phyloP scores from a whole-genome alignment of 257 asterid genomes.

The Leptodermis oblonga region DNA sequence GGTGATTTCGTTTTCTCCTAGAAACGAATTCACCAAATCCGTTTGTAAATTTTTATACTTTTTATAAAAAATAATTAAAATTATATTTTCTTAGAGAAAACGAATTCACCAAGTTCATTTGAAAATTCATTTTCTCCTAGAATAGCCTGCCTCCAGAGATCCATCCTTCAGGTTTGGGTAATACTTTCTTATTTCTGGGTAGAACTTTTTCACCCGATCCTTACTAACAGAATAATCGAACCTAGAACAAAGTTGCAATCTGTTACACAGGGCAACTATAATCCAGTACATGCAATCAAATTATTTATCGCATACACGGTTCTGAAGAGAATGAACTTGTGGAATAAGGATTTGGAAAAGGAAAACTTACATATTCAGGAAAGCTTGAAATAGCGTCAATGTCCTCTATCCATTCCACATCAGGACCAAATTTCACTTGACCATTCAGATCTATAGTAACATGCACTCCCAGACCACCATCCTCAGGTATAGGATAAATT shows the following conservation, averaged over 20 bases:
- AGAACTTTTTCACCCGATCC: conserved; percentile 56
- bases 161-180: conserved; percentile 64
- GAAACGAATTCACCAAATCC: too few species aligned
- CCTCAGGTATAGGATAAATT: conserved; percentile 91
- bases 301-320: background rate
- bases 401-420: conserved; percentile 79
- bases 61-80: too few species aligned
- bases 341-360: background rate
- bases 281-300: background rate
- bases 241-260: conserved; percentile 28
- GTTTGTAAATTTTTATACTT: too few species aligned
- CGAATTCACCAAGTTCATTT: conserved; percentile 55
- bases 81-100: too few species aligned
- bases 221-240: conserved; percentile 69
- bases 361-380: conserved; percentile 64
- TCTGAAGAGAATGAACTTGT: too few species aligned
- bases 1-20: too few species aligned
- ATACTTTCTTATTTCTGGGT: conserved; percentile 73
- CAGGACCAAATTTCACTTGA: conserved; percentile 89
- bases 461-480: conserved; percentile 95
- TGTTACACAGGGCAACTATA: background rate
- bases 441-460: conserved; percentile 82
- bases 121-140: conserved; percentile 81
- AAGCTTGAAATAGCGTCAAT: conserved; percentile 64
- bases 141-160: conserved; percentile 74